phyloP scores from a whole-genome alignment of 1,284 basidiomycete genomes.

The Agroathelia rolfsii region DNA sequence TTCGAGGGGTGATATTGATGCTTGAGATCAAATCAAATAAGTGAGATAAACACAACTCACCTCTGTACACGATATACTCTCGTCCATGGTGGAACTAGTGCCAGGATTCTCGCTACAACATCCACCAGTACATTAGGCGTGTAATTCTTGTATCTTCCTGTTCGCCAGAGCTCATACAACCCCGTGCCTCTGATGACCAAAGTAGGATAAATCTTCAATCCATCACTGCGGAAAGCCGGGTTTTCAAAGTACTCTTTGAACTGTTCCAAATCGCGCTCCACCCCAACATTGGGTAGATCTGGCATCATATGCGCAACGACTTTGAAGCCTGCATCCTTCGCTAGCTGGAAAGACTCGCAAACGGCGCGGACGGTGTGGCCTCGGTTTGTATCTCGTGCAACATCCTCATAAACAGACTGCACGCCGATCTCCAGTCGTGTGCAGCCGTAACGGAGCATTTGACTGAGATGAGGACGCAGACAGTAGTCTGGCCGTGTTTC shows the following conservation, averaged over 20 bases:
- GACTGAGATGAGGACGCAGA: constrained; percentile 90
- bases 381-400: constrained; percentile 96
- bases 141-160: constrained; percentile 97
- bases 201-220: constrained; percentile 97
- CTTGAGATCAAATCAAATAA: constrained; percentile 7
- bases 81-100: constrained; percentile 98
- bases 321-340: constrained; percentile 99
- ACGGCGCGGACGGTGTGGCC: constrained; percentile 98
- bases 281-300: constrained; percentile 92
- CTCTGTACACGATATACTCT: constrained; percentile 96
- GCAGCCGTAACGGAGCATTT: constrained; percentile 99
- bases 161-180: constrained; percentile 93
- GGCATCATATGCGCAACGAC: constrained; percentile 99
- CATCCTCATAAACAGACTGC: constrained; percentile 98
- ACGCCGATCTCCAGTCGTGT: constrained; percentile 98
- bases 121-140: constrained; percentile 97
- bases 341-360: constrained; percentile 94
- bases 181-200: constrained; percentile 97
- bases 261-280: constrained; percentile 96
- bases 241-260: constrained; percentile 99
- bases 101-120: constrained; percentile 92
- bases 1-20: constrained; percentile 19
- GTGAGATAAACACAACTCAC: constrained; percentile 29
- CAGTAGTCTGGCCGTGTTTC: constrained; percentile 99
- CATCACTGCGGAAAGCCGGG: constrained; percentile 94